Base-by-base conservation (phyloP, 2,329 filamentous ascomycete genomes). In the Knufia fluminis region DNA sequence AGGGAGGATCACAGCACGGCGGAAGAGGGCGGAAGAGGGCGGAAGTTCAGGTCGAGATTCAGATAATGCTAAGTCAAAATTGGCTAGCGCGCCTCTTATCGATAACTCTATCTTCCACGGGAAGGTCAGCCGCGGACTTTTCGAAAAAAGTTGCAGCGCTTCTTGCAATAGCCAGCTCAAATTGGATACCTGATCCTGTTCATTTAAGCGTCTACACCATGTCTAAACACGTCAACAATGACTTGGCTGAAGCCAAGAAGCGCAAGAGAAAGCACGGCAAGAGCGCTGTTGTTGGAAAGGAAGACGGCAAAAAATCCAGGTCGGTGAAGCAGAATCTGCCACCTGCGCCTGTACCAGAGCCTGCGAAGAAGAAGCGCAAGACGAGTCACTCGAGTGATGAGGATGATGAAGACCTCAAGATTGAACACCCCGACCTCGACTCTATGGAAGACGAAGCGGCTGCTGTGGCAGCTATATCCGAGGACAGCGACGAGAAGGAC, bases 221-320 rank as follows among this genome's bases (percentile, higher is more conserved):
- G 45, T 48, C 45, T 14, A 48, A 48, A 26, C 45, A 48, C 24
- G 16, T 24, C 22, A 20, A 40, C 24, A 9, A 17, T 20, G 33
- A 40, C 7, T 3, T 40, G 10, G 45, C 19, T 4, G 10, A 43
- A 35, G 39, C 63, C 39, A 71, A 70, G 57, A 71, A 71, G 59
- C 63, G 68, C 47, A 72, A 71, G 64, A 69, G 68, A 64, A 70
- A 67, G 63, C 68, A 71, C 47, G 54, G 51, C 32, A 58, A 62
- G 40, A 58, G 60, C 52, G 56, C 61, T 16, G 55, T 59, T 41
- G 56, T 59, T 42, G 52, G 26, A 12, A 45, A 52, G 24, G 20
- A 24, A 19, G 43, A 38, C 26, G 16, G 46, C 17, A 42, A 26
- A 20, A 16, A 42, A 14, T 19, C 33, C 24, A 40, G 56, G 32